Base-by-base conservation (phyloP, 495 filamentous ascomycete species). In the Aspergillus funiculosus region DNA sequence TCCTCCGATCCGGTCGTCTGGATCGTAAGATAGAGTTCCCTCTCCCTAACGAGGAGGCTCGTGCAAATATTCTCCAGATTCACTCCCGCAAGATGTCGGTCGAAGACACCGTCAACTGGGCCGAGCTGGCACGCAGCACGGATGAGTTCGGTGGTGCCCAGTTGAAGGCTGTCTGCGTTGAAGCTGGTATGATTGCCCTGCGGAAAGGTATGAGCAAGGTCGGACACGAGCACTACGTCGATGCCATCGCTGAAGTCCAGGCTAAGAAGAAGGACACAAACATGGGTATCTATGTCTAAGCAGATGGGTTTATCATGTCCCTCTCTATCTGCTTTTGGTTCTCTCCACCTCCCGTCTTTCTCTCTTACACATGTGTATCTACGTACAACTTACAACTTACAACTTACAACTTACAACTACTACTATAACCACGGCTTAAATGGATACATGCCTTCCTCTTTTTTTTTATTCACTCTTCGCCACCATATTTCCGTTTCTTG, bases 21-120 rank as follows among this genome's bases (percentile, higher is more conserved):
- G 92, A 99, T 63, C 82, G 92, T 58, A 99, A 99, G 73, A 99
- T 99, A 68, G 92, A 99, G 70, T 99, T 98, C 73, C 94, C 92
- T 3, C 78, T 97, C 13, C 92, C 92, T n/a, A 99, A 97, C 68
- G 92, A 97, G 68, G 92, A 99, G 69, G 89, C 94, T 1, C 84
- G 92, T 19, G 90, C 91, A 6, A 90, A 97, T 70, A 99, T 99
- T 66, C 73, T 99, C 51, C 86, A 86, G 66, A 99, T 99, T 53
- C 92, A 99, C 73, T 90, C 85, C 39, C 79, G 92, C 42, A 99
- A 99, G 74, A 99, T 99, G 92, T 89, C 88, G 52, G 89, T 96
- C 6, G 87, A 95, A 57, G 79, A 86, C 46, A 82, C 74, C 22
- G 86, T 99, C 58, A 99, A 99, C 76, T 99, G 94, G 94, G 76